phyloP scores from a whole-genome alignment of 176 grass and related monocot genomes.

The Oryza meyeriana region DNA sequence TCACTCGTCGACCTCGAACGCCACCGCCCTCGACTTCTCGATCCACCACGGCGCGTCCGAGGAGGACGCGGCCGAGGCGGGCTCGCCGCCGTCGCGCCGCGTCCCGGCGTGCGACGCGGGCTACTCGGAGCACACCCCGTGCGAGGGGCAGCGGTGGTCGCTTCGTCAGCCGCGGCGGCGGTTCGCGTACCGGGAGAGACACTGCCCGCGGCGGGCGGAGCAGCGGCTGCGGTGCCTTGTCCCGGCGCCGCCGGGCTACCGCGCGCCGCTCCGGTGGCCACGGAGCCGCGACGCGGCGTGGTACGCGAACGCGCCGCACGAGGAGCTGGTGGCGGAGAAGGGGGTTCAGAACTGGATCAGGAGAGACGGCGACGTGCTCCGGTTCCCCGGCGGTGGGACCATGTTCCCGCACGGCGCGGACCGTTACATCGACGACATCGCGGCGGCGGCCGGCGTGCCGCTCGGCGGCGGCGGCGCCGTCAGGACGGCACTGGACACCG shows the following conservation, averaged over 20 bases:
- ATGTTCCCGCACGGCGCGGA: conserved; percentile 32
- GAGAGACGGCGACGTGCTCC: conserved; percentile 19
- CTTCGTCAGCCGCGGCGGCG: conserved; percentile 4
- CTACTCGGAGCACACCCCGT: conserved; percentile 34
- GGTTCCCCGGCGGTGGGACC: conserved; percentile 45
- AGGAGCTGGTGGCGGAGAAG: conserved; percentile 28
- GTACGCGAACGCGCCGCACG: conserved; percentile 36
- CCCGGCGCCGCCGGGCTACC: conserved; percentile 22
- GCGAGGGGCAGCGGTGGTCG: conserved; percentile 27
- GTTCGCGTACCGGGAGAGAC: conserved; percentile 35
- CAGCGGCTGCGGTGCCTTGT: conserved; percentile 23
- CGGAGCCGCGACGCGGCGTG: conserved; percentile 36
- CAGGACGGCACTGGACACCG: conserved; percentile 37
- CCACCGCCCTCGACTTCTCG: conserved; percentile 30
- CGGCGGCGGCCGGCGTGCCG: neutral
- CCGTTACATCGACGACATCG: conserved; percentile 29
- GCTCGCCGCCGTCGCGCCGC: neutral
- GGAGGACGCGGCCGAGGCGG: neutral
- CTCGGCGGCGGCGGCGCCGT: conserved; percentile 15
- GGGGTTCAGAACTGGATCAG: conserved; percentile 36
- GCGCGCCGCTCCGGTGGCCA: conserved; percentile 29
- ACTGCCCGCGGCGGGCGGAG: conserved; percentile 12
- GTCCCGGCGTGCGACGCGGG: conserved; percentile 20
- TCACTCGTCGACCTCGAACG: neutral
- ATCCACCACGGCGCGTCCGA: conserved; percentile 35